Base-by-base conservation (phyloP, 441 rosid genomes). In the Brassica balearica region DNA sequence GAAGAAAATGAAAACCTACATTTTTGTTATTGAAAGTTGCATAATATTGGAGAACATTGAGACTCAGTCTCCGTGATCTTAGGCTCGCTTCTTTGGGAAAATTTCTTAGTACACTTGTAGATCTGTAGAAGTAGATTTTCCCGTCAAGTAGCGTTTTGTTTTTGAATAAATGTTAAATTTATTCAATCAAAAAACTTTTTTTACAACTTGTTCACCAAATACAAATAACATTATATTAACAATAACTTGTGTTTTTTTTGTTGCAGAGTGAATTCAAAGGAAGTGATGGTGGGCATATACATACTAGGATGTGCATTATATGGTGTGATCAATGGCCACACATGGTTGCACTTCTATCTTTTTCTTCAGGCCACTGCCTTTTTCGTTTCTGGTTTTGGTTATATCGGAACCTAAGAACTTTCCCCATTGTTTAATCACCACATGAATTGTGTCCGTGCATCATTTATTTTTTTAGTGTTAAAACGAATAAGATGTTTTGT, bases 361-460 rank as follows among this genome's bases (percentile, higher is more conserved):
- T 82, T 80, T 17, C 83, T 82, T 59, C 91, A 87, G 60, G 85
- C 88, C 12, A 78, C 72, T 12, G 85, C 89, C 43, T 86, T 83
- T 75, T 84, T 84, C 61, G 55, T 79, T 3, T 83, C 82, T 72
- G 87, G 85, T 7, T 81, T 86, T 60, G 84, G 85, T 22, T 83
- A 58, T 48, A 15, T 74, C 23, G 82, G 82, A 51, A 79, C 82
- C 56, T 78, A 66, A 78, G 46, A 71, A 19, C 68, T 34, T 65
- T 55, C 67, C 58, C 65, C 34, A 64, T 51, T 15, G 58, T 69
- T 43, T 43, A 6, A 46, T 68, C 0, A 53, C 20, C 51, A 32
- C 2, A 36, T 46, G 2, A 53, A 48, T 48, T 65, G 15, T 38
- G 48, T 41, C 23, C 25, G 19, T 17, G 59, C 9, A 34, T 64